A percentile compares a stretch with the other conserved stretches of the same genome.
Conservation (phyloP, 1,284 basidiomycete genomes). For the Sanghuangporus baumii region DNA sequence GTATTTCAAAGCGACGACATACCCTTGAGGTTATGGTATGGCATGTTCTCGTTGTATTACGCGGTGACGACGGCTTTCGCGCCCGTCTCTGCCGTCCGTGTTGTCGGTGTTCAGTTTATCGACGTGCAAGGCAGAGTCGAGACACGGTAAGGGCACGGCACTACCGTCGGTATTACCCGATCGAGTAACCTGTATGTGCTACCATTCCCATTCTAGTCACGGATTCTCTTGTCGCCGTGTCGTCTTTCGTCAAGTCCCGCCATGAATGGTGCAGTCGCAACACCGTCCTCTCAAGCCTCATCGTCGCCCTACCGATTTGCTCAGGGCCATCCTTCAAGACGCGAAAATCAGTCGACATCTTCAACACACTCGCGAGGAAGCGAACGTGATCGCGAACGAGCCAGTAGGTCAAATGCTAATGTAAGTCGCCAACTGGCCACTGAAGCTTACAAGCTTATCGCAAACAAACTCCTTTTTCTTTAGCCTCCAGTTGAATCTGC, state of each 20-base stretch:
- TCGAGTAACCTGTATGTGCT: neutral
- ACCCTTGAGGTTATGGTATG: constrained; percentile 92
- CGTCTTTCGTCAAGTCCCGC: neutral
- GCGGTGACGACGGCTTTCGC: neutral
- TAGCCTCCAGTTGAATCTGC: constrained; percentile 83
- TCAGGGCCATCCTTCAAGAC: constrained; percentile 33
- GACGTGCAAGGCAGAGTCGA: neutral
- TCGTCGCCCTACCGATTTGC: constrained; percentile 3
- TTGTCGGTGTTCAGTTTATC: neutral
- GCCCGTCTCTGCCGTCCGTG: constrained; percentile 1
- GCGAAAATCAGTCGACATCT: constrained; percentile 40
- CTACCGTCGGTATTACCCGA: neutral
- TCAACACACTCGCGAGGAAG: constrained; percentile 31
- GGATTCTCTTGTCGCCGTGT: neutral
- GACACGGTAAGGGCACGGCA: neutral
- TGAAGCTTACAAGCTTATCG: neutral
- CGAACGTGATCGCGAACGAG: constrained; percentile 26
- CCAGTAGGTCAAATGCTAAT: constrained; percentile 18
- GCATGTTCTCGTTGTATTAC: constrained; percentile 39
- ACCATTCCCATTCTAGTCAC: neutral
- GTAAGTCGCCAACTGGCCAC: constrained; percentile 13
- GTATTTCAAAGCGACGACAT: constrained; percentile 21
- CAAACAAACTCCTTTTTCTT: neutral
- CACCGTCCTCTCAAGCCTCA: neutral
- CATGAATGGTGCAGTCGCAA: constrained; percentile 3